Evolutionary conservation across 495 filamentous ascomycete species (phyloP), one percentile per base, ranked within the genome.

Genomic region (Trichoderma reesei): DNA sequence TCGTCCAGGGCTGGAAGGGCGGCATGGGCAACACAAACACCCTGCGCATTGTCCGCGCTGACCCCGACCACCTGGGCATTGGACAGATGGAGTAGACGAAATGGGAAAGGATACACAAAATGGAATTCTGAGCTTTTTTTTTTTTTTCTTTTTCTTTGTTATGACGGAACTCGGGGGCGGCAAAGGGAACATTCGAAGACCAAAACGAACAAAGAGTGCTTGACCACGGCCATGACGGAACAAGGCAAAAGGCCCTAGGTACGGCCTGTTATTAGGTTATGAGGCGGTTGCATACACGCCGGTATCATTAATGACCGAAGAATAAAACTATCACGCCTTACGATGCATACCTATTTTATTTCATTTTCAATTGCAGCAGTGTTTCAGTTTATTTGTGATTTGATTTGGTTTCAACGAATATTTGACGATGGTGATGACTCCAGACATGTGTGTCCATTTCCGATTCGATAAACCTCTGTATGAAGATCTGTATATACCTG

Each of bases 1-100:
- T 95, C 70, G 92, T 98, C 33, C 94, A 98, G 77, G 94, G 95
- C 74, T 98, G 94, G 94, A 85, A 90, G 72, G 94, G 94, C 69
- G 95, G 94, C 63, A 90, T 92, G 87, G 94, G 94, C 67, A 92
- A 98, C 82, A 98, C 94, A 67, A 98, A 98, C 81, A 98, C 94
- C 33, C 74, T 83, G 66, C 82, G 82, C 65, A 80, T 84, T 56
- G 79, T 84, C 67, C 82, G 80, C 74, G 82, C 82, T 31, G 82
- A 84, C 66, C 72, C 78, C 7, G 71, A 77, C 26, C 71, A 79
- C 67, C 75, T 84, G 33, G 61, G 61, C n/a, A 63, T 63, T 46
- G 61, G 61, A 5, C 61, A 63, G 61, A 41, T 41, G 34, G 59
- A 61, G 13, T 26, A 61, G 36, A 61, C 8, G 59, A 20, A 36